Evolutionary conservation across 179 eudicot genomes (phyloP), one percentile per base, ranked within the genome.

Genomic region (Beta corolliflora): DNA sequence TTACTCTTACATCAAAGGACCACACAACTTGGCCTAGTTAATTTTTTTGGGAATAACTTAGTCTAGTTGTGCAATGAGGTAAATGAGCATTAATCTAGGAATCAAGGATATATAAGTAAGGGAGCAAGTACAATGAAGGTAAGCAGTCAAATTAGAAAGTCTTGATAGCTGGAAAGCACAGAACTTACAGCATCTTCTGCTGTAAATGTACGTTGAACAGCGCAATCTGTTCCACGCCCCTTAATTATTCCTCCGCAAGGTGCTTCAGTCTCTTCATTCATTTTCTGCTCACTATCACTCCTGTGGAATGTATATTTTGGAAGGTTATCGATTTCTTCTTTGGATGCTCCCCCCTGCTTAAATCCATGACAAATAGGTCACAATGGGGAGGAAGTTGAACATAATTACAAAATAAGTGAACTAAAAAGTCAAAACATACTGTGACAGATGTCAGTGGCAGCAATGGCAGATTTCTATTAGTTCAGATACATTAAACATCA

Each of bases 341-440:
- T 89, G 76, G 93, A 83, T 68, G 94, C 93, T 81, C 94, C 94
- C 67, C 80, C 89, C 94, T 91, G 82, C 73, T 79, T 71, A 64
- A 69, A 77, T 41, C 54, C 19, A 41, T 15, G 64, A 66, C 19
- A 5, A 31, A 69, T 79, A 31, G 41, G 72, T 61, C 63, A 75
- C 36, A 52, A 74, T 31, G 3, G 48, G 14, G 70, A 59, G 4
- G 52, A 12, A 41, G 18, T 36, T 15, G 44, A 48, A 29, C 63
- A 15, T 18, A 46, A 48, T 1, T 53, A 75, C 46, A 55, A 16
- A 61, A 65, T 65, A 25, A 50, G 14, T 21, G 44, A 73, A 12
- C 79, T 53, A 29, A 5, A 36, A 36, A 36, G 41, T 36, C 41
- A 36, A 36, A 41, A 13, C 21, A 41, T 18, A 11, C 45, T 19